Conservation (phyloP, 177 flowering plant genomes). For the Vitis hybrid region DNA sequence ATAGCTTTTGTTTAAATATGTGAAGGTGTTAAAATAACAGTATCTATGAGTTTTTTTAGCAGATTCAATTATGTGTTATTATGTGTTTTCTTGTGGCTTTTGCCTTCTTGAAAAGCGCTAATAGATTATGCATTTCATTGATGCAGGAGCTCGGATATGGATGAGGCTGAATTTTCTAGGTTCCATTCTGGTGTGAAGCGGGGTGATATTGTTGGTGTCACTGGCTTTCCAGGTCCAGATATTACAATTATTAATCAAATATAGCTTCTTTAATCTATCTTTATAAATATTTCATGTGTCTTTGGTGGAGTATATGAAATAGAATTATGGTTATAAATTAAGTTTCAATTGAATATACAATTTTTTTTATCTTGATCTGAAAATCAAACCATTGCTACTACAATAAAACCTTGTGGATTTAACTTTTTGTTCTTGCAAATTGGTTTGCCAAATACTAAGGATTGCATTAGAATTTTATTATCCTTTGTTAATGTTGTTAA, state of each 20-base stretch:
- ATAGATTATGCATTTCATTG: background rate
- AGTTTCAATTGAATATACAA: background rate
- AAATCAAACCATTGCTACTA: too few species aligned
- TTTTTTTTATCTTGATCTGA: background rate
- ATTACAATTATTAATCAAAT: background rate
- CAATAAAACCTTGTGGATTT: too few species aligned
- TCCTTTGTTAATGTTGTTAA: too few species aligned
- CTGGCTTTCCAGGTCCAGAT: slow-evolving; percentile 84
- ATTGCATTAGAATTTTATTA: too few species aligned
- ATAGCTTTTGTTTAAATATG: too few species aligned
- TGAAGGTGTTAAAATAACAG: too few species aligned
- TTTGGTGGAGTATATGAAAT: too few species aligned
- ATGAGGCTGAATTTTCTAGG: slow-evolving; percentile 66
- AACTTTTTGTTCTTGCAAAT: too few species aligned
- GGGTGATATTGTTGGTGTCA: slow-evolving; percentile 93
- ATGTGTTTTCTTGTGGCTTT: background rate
- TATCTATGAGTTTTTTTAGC: too few species aligned
- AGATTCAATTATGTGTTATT: too few species aligned
- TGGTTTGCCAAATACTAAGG: too few species aligned
- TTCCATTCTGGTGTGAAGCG: slow-evolving; percentile 83
- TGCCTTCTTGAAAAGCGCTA: background rate
- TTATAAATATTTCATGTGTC: background rate
- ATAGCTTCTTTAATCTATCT: background rate
- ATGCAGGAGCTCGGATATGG: slow-evolving; percentile 66
- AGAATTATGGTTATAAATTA: background rate